Conservation (phyloP, 192 early-diverging fungal genomes). For the Funneliformis geosporum region DNA sequence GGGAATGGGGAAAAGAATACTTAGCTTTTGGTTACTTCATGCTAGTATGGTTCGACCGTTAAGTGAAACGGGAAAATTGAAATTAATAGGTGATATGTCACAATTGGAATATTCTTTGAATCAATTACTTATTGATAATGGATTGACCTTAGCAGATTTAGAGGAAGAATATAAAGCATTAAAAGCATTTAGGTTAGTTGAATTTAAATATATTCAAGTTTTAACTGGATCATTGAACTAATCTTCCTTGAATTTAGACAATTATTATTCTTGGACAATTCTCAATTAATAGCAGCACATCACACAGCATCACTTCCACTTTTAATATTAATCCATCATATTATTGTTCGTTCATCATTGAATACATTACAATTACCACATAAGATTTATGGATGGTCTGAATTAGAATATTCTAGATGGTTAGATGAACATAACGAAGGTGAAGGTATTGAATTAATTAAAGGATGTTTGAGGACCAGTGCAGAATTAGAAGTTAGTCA, state of each 20-base stretch:
- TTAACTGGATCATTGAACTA: background rate
- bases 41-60: constrained; percentile 62
- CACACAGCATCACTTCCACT: constrained; percentile 52
- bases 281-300: constrained; percentile 51
- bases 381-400: constrained; percentile 56
- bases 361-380: constrained; percentile 54
- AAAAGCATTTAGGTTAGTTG: constrained; percentile 55
- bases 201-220: background rate
- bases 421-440: constrained; percentile 57
- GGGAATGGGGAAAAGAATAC: constrained; percentile 39
- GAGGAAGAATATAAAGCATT: constrained; percentile 58
- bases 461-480: background rate
- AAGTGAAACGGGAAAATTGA: constrained; percentile 64
- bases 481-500: background rate
- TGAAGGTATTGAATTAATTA: constrained; percentile 48
- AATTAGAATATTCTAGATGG: constrained; percentile 69
- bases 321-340: constrained; percentile 61
- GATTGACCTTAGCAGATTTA: constrained; percentile 62
- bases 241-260: constrained; percentile 38
- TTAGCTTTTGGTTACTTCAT: constrained; percentile 68
- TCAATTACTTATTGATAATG: constrained; percentile 60
- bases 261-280: constrained; percentile 64
- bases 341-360: constrained; percentile 58
- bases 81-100: constrained; percentile 69
- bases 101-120: constrained; percentile 70